Evolutionary conservation across 164 flowering plant genomes (phyloP).

Genomic region (Nymphaea thermarum): DNA sequence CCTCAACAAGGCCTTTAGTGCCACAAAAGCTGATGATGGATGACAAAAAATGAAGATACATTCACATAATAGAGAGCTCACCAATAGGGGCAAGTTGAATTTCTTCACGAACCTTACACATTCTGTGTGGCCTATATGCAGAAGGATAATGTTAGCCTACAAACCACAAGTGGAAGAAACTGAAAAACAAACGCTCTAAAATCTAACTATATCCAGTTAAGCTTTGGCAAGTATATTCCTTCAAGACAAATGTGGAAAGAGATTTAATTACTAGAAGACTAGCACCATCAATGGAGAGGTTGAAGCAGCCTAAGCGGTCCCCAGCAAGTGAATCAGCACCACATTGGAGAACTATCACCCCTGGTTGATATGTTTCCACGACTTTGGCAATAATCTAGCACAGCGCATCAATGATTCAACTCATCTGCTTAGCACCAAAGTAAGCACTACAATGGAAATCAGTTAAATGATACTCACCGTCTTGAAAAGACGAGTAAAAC

Average conservation of each 20-base stretch:
- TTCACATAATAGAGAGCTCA: constrained; percentile 18
- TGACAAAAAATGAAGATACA: not conserved
- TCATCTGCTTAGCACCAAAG: not conserved
- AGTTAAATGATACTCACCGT: constrained; percentile 37
- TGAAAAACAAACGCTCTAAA: too few relatives aligned
- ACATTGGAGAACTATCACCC: constrained; percentile 93
- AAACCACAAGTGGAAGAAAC: too few relatives aligned
- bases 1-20: not conserved
- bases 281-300: constrained; percentile 97
- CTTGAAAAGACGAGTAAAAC: constrained; percentile 87
- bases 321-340: constrained; percentile 99
- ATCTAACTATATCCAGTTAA: not conserved
- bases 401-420: not conserved
- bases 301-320: constrained; percentile 97
- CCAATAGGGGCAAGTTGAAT: constrained; percentile 88
- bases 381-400: constrained; percentile 85
- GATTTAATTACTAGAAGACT: constrained; percentile 30
- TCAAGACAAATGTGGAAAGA: constrained; percentile 2
- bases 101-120: constrained; percentile 93
- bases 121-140: constrained; percentile 78
- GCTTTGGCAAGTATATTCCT: not conserved
- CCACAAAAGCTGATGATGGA: not conserved
- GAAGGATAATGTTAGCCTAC: not conserved
- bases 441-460: constrained; percentile 3
- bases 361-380: constrained; percentile 83